phyloP scores from a whole-genome alignment of 2,329 filamentous ascomycete species.

The Pseudogymnoascus sp. region DNA sequence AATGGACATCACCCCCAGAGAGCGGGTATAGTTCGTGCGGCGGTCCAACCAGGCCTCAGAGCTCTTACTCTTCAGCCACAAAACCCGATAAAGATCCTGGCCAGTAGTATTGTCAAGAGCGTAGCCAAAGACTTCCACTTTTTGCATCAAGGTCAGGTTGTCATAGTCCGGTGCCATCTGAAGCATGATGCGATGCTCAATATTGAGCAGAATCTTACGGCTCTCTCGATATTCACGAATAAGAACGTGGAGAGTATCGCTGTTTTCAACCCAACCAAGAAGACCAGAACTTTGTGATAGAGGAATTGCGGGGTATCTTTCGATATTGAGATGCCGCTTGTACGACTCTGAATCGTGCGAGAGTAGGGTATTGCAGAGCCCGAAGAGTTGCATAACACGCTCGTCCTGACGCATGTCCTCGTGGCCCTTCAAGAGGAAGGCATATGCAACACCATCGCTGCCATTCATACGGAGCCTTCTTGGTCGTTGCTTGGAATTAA shows the following conservation, averaged over 20 bases:
- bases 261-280: slow-evolving; percentile 94
- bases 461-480: slow-evolving; percentile 81
- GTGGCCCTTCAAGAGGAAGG: slow-evolving; percentile 93
- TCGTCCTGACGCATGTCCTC: slow-evolving; percentile 99
- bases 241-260: slow-evolving; percentile 90
- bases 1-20: slow-evolving; percentile 99
- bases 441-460: slow-evolving; percentile 80
- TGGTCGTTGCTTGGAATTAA: slow-evolving; percentile 93
- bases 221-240: slow-evolving; percentile 97
- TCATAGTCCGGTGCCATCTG: slow-evolving; percentile 99
- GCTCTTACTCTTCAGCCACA: slow-evolving; percentile 98
- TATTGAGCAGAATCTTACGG: slow-evolving; percentile 94
- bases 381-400: slow-evolving; percentile 98
- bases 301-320: slow-evolving; percentile 93
- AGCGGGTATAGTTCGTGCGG: slow-evolving; percentile 97
- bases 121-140: slow-evolving; percentile 98
- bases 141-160: slow-evolving; percentile 98
- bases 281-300: slow-evolving; percentile 94
- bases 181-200: slow-evolving; percentile 98
- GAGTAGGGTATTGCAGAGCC: slow-evolving; percentile 91
- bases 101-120: slow-evolving; percentile 98
- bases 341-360: slow-evolving; percentile 91
- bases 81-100: slow-evolving; percentile 92
- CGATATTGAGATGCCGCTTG: slow-evolving; percentile 94
- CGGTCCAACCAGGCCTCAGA: slow-evolving; percentile 97